Percentiles rank a stretch among this genome's conserved stretches.
These are phyloP conservation scores for Berberis thunbergii DNA, from an alignment of 164 flowering plant species.

Conservation along the genomic window DNA sequence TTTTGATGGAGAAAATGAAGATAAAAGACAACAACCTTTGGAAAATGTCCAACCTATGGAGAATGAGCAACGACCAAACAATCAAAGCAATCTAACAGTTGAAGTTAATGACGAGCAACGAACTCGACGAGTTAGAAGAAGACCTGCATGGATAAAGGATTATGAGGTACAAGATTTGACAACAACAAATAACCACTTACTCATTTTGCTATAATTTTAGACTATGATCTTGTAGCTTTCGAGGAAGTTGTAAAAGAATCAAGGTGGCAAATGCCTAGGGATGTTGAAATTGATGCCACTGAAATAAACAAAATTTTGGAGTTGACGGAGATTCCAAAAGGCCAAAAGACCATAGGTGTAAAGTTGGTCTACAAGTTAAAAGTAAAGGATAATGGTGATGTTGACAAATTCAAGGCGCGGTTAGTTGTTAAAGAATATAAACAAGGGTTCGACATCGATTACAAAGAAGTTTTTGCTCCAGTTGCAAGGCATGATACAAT, in stretches of 20 bases:
- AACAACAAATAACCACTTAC: not conserved
- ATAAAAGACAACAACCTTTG: not conserved
- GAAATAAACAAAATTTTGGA: conserved; percentile 1
- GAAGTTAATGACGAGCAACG: not conserved
- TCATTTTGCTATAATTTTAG: conserved; percentile 2
- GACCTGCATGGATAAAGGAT: not conserved
- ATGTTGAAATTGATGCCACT: conserved; percentile 2
- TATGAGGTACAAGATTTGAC: not conserved
- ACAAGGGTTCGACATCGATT: not conserved
- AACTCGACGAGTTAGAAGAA: not conserved
- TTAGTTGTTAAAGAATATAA: not conserved
- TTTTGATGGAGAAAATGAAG: not conserved
- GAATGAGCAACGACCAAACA: not conserved
- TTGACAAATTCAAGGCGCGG: not conserved
- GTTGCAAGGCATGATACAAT: not conserved
- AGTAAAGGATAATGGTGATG: not conserved
- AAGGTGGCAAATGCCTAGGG: conserved; percentile 2
- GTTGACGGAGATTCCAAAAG: conserved; percentile 5
- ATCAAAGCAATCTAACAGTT: not conserved
- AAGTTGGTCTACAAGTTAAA: conserved; percentile 12
- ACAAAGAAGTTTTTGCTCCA: conserved; percentile 1
- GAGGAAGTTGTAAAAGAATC: not conserved
- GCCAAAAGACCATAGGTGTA: conserved; percentile 6
- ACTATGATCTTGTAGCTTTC: not conserved
- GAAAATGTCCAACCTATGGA: not conserved